Evolutionary conservation across 23 red algal genomes (phyloP).

Genomic region (Gracilaria vermiculophylla): DNA sequence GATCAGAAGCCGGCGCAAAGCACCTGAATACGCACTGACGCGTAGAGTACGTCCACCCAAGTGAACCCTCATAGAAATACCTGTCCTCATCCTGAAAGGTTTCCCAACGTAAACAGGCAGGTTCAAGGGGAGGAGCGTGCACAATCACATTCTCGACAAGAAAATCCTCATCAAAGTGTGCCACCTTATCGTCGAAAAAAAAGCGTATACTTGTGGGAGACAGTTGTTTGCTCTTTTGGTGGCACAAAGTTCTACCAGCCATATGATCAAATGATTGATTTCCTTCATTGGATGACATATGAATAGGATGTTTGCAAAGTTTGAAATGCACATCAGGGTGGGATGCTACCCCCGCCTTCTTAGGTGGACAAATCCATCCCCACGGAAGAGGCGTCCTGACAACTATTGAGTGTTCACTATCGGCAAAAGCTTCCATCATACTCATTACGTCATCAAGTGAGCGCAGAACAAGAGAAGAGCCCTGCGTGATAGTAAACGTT

Average conservation of each 20-base stretch:
- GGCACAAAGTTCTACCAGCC: background rate
- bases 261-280: background rate
- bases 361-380: slow-evolving; percentile 11
- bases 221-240: slow-evolving; percentile 17
- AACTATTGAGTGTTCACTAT: slow-evolving; percentile 26
- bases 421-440: slow-evolving; percentile 47
- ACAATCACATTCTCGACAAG: slow-evolving; percentile 70
- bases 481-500: slow-evolving; percentile 29
- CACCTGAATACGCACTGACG: slow-evolving; percentile 52
- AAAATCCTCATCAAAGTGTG: slow-evolving; percentile 79
- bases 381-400: slow-evolving; percentile 20
- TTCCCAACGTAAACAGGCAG: slow-evolving; percentile 49
- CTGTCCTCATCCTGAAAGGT: slow-evolving; percentile 59
- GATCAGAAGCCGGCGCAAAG: slow-evolving; percentile 80
- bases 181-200: background rate
- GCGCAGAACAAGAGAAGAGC: background rate
- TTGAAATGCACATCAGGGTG: background rate
- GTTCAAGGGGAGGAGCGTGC: slow-evolving; percentile 18
- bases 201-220: background rate
- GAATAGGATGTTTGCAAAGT: background rate
- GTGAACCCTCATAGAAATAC: slow-evolving; percentile 73
- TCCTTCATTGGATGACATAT: background rate
- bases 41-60: slow-evolving; percentile 64
- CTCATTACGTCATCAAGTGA: slow-evolving; percentile 9
- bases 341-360: background rate